Base-by-base conservation (phyloP, 345 rosid species). In the Reutealis trisperma region DNA sequence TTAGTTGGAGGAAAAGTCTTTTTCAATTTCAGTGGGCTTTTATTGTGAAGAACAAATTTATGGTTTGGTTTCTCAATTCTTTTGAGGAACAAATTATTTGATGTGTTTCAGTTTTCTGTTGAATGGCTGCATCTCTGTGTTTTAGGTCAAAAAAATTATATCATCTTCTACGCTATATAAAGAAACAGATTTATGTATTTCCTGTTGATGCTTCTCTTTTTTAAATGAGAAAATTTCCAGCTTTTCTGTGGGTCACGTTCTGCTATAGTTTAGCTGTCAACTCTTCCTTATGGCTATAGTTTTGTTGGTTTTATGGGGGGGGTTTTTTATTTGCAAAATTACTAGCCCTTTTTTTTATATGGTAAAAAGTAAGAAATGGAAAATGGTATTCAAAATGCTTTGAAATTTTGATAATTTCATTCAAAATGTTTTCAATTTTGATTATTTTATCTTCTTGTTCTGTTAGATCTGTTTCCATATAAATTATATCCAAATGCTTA, bases 191-290 rank as follows among this genome's bases (percentile, higher is more conserved):
- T 19, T 21, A 45, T 37, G 58, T 71, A 41, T 70, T 24, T 70
- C 54, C 64, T 51, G 79, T 63, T 70, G 42, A 27, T 76, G 51
- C 47, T 63, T 68, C 64, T 82, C 27, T 67, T 68, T 74, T 25
- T 74, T 59, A 57, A 75, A 62, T 24, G 70, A 51, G n/a, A 51
- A 80, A 27, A 24, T 37, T 69, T 76, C 64, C 77, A 75, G 81
- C 75, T 75, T 44, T 66, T 77, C 3, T 76, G 58, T 63, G 25
- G 63, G 58, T 79, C 61, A 64, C 45, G 55, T 68, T 69, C 34
- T 60, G 69, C 72, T 45, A 1, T 63, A 11, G 19, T 71, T 72
- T 73, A 63, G 80, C 82, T 77, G 81, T 82, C 77, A 60, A 14
- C 10, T 76, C 70, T 78, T 61, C 51, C 63, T 25, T 57, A 27